Percentiles rank a stretch among this genome's conserved stretches.
Conservation (phyloP, 2,329 filamentous ascomycete species). For the Chaetomiaceae sp. region DNA sequence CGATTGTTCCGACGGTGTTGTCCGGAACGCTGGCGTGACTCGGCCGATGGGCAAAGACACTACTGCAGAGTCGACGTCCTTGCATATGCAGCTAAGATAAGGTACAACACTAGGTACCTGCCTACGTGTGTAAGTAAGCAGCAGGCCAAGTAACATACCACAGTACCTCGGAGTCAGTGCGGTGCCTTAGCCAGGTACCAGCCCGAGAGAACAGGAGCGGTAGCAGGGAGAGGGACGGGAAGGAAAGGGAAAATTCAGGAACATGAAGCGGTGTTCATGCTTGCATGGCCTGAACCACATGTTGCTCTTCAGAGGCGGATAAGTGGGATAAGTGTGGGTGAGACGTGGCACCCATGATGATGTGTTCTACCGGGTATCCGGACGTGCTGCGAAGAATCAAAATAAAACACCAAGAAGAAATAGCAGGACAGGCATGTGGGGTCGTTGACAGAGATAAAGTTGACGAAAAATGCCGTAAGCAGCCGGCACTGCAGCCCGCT, state of each 20-base stretch:
- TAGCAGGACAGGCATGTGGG: slow-evolving; percentile 7
- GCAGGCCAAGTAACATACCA: neutral
- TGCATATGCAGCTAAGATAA: slow-evolving; percentile 14
- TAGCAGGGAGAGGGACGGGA: neutral
- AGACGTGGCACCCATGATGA: slow-evolving; percentile 10
- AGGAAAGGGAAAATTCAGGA: neutral
- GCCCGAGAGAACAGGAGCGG: neutral
- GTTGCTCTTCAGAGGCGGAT: neutral
- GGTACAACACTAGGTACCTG: neutral
- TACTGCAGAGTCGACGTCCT: neutral
- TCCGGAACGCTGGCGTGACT: slow-evolving; percentile 14
- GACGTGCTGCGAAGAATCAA: slow-evolving; percentile 7
- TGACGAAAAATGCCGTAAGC: slow-evolving; percentile 1
- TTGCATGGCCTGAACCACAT: neutral
- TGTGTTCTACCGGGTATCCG: too few relatives aligned
- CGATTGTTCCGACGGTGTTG: slow-evolving; percentile 16
- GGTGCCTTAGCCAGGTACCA: neutral
- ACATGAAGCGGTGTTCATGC: slow-evolving; percentile 1
- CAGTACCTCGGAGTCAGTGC: neutral
- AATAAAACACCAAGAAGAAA: slow-evolving; percentile 11
- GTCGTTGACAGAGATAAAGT: neutral
- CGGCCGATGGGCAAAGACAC: slow-evolving; percentile 13
- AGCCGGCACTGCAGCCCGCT: slow-evolving; percentile 1
- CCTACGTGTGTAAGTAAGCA: neutral
- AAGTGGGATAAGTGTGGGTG: slow-evolving; percentile 9